Base-by-base conservation (phyloP, 2,329 filamentous ascomycete species). In the Gyromitra esculenta region DNA sequence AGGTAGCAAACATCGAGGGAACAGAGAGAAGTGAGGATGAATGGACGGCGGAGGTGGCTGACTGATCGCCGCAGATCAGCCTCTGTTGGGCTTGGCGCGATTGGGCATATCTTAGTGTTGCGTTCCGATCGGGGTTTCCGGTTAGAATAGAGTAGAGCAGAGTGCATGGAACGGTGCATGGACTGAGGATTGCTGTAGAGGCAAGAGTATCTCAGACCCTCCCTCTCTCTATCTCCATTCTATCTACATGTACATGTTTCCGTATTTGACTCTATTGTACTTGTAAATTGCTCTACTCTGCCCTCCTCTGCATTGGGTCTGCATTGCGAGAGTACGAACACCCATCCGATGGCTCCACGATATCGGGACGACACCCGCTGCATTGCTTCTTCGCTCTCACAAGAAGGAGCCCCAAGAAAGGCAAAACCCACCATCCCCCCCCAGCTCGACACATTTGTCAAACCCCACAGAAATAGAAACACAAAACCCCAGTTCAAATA, bases 261-360 rank as follows among this genome's bases (percentile, higher is more conserved):
- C 21, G 4, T 52, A 7, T 18, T n/a, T 0, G 5, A 50, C n/a
- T 50, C 13, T 50, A 50, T 54, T 54, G 18, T 25, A 45, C 25
- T 37, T 31, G 25, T 31, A 31, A 31, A 31, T 31, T 37, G 21
- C 25, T 56, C 52, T 21, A 56, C 18, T 8, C 21, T 18, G 5
- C 25, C 13, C 21, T 11, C 21, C 9, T 15, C 18, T 18, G 37
- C 37, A 60, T 60, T 60, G 57, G 25, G 13, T 18, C 18, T 60
- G 4, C 57, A 63, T 5, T 35, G 21, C 31, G 18, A 50, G 45
- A n/a, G 15, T 6, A 15, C 18, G 18, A 11, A 18, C 57, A 69
- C 57, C 37, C 65, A 63, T 70, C 57, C 57, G 72, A 75, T 69
- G 65, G 65, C 56, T 63, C 64, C 71, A 74, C 71, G 71, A 69